Evolutionary conservation across 106 monocot genomes (phyloP), one percentile per base, ranked within the genome.

Genomic region (Phalaenopsis aphrodite): DNA sequence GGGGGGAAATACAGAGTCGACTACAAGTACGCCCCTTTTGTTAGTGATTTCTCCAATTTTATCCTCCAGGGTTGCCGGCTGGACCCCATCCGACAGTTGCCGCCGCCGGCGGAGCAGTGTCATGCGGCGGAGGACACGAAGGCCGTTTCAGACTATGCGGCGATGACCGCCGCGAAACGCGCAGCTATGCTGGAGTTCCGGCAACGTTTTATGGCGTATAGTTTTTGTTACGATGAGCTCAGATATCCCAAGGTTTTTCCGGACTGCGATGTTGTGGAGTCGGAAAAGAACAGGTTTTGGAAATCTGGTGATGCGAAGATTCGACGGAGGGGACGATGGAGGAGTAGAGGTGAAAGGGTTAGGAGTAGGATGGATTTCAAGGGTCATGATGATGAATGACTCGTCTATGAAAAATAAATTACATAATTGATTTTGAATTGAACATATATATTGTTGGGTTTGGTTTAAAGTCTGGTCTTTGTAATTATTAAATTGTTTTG

Each of bases 1-100:
- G 84, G 84, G n/a, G 89, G 87, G 41, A 84, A 80, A 57, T 78
- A 80, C 79, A 84, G 81, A 47, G 84, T 82, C 16, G 75, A 89
- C 66, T 89, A 87, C 84, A 84, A 86, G 56, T 87, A 87, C 37
- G 79, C 89, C 2, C 87, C 89, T 19, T 89, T 89, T 79, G 37
- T 79, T 10, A 46, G 79, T 5, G 90, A 87, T 3, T 90, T 90
- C 79, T 81, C 87, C 76, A 56, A 90, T 75, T 83, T 90, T 19
- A 77, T 85, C 76, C 80, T 90, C 47, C 64, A 76, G 23, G 90
- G 90, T 71, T 90, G 90, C 77, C 82, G 77, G 38, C 66, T 83
- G 19, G 85, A 81, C 81, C 90, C 87, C 36, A 80, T 90, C 75
- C 78, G 81, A 46, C 71, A 84, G 48, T 65, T 84, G 36, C 73